phyloP scores from a whole-genome alignment of 2,329 filamentous ascomycete genomes.

The Botryotinia convoluta region DNA sequence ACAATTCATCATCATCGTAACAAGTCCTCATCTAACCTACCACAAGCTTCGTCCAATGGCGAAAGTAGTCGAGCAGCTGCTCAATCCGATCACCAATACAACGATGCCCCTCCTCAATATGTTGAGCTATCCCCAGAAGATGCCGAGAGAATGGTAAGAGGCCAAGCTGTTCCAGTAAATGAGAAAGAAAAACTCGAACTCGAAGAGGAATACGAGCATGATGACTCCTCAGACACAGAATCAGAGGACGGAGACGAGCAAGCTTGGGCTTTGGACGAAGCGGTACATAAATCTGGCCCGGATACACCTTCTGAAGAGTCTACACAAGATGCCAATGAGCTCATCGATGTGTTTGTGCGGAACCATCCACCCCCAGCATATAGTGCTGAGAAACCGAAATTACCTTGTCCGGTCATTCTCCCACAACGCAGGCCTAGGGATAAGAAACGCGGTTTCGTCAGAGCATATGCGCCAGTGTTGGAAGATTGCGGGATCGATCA shows the following conservation, averaged over 20 bases:
- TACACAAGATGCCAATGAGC: constrained; percentile 15
- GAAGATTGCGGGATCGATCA: constrained; percentile 48
- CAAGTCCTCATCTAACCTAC: constrained; percentile 14
- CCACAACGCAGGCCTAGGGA: constrained; percentile 51
- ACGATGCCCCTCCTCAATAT: constrained; percentile 30
- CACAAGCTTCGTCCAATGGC: constrained; percentile 11
- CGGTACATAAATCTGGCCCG: constrained; percentile 6
- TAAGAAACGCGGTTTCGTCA: constrained; percentile 50
- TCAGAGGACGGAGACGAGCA: constrained; percentile 32
- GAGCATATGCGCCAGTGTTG: constrained; percentile 52
- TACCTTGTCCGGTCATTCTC: constrained; percentile 49
- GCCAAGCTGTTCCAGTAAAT: constrained; percentile 25
- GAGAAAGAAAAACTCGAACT: constrained; percentile 19
- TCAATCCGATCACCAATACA: not conserved
- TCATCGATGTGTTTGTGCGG: constrained; percentile 27
- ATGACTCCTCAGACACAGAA: constrained; percentile 21
- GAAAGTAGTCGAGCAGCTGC: constrained; percentile 25
- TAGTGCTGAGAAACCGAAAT: constrained; percentile 16
- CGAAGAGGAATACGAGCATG: constrained; percentile 18
- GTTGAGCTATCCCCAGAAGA: constrained; percentile 27
- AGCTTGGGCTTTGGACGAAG: constrained; percentile 34
- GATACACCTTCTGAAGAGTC: constrained; percentile 15
- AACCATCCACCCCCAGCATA: constrained; percentile 28
- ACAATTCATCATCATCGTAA: constrained; percentile 25
- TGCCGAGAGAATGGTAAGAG: constrained; percentile 25